Base-by-base conservation (phyloP, 306 rosid genomes). In the Albizia julibrissin region DNA sequence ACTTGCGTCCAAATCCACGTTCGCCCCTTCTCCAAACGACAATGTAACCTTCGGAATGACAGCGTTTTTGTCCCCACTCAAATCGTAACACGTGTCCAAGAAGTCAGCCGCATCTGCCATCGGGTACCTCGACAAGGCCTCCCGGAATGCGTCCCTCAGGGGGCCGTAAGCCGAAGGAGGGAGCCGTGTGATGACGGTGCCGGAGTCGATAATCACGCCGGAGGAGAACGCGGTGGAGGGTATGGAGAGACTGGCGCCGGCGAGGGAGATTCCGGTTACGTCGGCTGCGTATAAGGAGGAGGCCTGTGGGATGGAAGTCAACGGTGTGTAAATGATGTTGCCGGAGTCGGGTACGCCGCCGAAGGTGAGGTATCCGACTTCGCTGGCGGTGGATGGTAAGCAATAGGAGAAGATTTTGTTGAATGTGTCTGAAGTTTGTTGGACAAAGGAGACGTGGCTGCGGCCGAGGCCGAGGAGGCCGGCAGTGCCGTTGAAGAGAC, bases 391-490 rank as follows among this genome's bases (percentile, higher is more conserved):
- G 54, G 90, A 75, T 0, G 97, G 98, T 1, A 94, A 88, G 58
- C 97, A 94, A 72, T 94, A 94, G 43, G 97, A 89, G 87, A 94
- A 92, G 40, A 72, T 11, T 29, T 84, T 86, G 2, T 75, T 12
- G 75, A 90, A 94, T 33, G 87, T 90, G 6, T 49, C 3, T 18
- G 92, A 85, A 0, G 93, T 91, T 59, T 92, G 98, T 72, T 90
- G 84, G 74, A 94, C 86, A 6, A 94, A 11, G 62, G 98, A 94
- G 77, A 90, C 81, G 0, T 80, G 84, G 83, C 85, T 82, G n/a
- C 97, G 91, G 68, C 92, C 98, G 2, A 94, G 96, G 74, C 98
- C 97, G 6, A 94, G 62, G 21, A 92, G 79, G 1, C 98, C 97
- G 19, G 97, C 93, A 0, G 89, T 5, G 42, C 93, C 88, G 0